Base-by-base conservation (phyloP, 345 rosid species). In the Combretum micranthum region DNA sequence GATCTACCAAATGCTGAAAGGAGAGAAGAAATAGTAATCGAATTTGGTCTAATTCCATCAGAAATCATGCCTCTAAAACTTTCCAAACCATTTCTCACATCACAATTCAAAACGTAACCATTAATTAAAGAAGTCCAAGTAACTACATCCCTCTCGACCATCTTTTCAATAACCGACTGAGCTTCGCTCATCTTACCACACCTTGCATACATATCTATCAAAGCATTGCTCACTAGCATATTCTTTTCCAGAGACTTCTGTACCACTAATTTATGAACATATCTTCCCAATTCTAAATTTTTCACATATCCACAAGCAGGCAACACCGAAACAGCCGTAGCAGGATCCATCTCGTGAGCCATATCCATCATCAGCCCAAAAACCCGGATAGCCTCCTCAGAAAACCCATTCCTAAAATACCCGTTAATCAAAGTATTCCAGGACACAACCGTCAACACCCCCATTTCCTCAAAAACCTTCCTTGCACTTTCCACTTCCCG, bases 171-270 rank as follows among this genome's bases (percentile, higher is more conserved):
- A 45, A 75, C 77, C 46, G 50, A 69, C 75, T 64, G 57, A 54
- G 83, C 90, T 72, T 81, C 73, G 2, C 69, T 71, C 16, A 75
- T 76, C 43, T 70, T 69, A 52, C 67, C 73, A 51, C 85, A 82
- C 54, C 75, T 81, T 79, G 80, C 80, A 69, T 84, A 82, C 87
- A 81, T 81, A 64, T 82, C 79, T 23, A 82, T 75, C n/a, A 81
- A 68, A 43, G 83, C 85, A 19, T 82, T 79, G 20, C 83, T 71
- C 57, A 77, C 77, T 12, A 77, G 74, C 26, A 68, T 62, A 32
- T 79, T 72, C 48, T 45, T 44, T 23, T 72, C 76, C 20, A 80
- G 65, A 43, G 77, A 80, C 60, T 69, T 75, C 56, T 68, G 56
- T 11, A 47, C 60, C 48, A 74, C 75, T 42, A 82, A 69, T 16